Evolutionary conservation across 2,329 filamentous ascomycete species (phyloP), one percentile per base, ranked within the genome.

Genomic region (Phaeosphaeriaceae sp.): DNA sequence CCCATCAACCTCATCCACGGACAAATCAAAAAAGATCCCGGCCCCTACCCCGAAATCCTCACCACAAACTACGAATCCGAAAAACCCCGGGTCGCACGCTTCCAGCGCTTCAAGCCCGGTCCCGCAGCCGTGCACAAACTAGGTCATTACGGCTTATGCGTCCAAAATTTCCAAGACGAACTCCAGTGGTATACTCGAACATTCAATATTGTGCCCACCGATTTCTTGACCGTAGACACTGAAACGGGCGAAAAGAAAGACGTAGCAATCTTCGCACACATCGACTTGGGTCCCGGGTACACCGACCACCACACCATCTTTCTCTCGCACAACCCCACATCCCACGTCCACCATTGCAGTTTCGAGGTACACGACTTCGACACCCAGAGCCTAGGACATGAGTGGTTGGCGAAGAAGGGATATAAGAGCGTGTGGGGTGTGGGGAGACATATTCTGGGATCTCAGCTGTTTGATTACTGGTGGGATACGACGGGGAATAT

Each of bases 381-480:
- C 70, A 86, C 86, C 4, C 89, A 92, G 79, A 81, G 86, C 30
- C 79, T 92, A 2, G 90, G 90, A 1, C 90, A 92, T 76, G 84
- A 90, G 68, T 91, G 88, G 87, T 78, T 92, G 61, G 81, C 81
- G 1, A 78, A 85, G 61, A 86, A 88, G 73, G 86, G 85, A 1
- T 90, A 90, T 71, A 83, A 82, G 67, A 85, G 83, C 66, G 88
- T 88, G 61, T 92, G 90, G 90, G 90, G 90, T 1, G 85, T 92
- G 0, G 90, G 90, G 0, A 77, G 90, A 53, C 89, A 92, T 78
- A 84, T 91, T 22, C 81, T 91, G 66, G 89, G 89, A 3, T 87
- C 84, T 62, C 89, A 91, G 77, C 86, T 92, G 52, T 92, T 92
- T 66, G 89, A 91, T 69, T 91, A 91, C 73, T 91, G 88, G 88